These are phyloP conservation scores for Leccinum griseonigrum DNA, from an alignment of 1,284 basidiomycete genomes.

Conservation along the genomic window DNA sequence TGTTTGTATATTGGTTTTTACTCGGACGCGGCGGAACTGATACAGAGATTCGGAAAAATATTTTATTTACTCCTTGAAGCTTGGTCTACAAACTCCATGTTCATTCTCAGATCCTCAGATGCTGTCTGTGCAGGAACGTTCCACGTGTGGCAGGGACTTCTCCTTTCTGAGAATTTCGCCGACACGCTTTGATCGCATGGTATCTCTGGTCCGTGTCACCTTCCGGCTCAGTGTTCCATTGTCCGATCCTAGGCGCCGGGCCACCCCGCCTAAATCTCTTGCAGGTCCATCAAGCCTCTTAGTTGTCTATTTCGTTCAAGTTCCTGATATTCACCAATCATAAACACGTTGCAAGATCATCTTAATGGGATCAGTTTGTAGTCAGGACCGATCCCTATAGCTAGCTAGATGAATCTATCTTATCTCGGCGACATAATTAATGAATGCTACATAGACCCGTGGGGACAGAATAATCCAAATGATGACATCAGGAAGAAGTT, in stretches of 20 bases:
- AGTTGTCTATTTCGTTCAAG: background rate
- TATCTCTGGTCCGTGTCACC: background rate
- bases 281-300: background rate
- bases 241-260: background rate
- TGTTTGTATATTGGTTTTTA: conserved; percentile 1
- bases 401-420: background rate
- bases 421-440: conserved; percentile 3
- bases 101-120: background rate
- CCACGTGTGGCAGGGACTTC: background rate
- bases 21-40: background rate
- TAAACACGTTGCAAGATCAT: background rate
- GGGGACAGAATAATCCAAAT: background rate
- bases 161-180: background rate
- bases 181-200: background rate
- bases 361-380: background rate
- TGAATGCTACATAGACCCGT: conserved; percentile 3
- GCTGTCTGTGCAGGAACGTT: background rate
- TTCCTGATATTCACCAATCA: background rate
- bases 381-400: background rate
- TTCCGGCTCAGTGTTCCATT: background rate
- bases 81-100: background rate
- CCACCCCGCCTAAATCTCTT: background rate
- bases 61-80: background rate
- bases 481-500: background rate
- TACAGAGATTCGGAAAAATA: no score